Base-by-base conservation (phyloP, 2,329 filamentous ascomycete genomes). In the Geosmithia flava region DNA sequence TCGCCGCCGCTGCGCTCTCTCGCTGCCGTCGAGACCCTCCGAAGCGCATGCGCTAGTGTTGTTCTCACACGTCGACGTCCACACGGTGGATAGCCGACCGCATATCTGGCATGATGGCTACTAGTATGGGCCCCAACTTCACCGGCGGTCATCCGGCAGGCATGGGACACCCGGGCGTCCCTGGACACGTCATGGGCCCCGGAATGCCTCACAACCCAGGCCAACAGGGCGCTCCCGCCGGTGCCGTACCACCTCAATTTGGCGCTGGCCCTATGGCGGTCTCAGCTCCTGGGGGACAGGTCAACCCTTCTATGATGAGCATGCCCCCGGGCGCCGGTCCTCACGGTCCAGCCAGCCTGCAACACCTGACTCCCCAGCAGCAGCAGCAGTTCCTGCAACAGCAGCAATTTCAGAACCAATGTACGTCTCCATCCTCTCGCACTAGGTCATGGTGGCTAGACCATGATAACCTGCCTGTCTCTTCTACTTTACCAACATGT, bases 261-360 rank as follows among this genome's bases (percentile, higher is more conserved):
- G 67, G 66, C 37, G 68, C 78, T 65, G 62, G 58, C 42, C 83
- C 85, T 56, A 85, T 86, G 69, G 81, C 77, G 52, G 84, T 84
- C 27, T 85, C 85, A 50, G 83, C 78, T 37, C 83, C 85, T 19
- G 81, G 80, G 54, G 78, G 76, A 52, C 83, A 86, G 61, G 81
- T 87, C 54, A 86, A 80, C 61, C 82, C 85, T 57, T 78, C 80
- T 49, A 78, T 89, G 74, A 87, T 90, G 83, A 77, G 70, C 50
- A 87, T 90, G 80, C 83, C 84, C 53, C 83, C 82, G 29, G 79
- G 83, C 52, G 74, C 72, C 53, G 75, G 71, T 48, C 78, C 78
- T 50, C 84, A 80, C 64, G 23, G 23, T 8, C 75, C 78, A 51
- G 84, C 87, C 65, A 81, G 81, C 17, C 67, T 89, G 56, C 81